Percentiles rank a stretch among this genome's conserved stretches.
Evolutionary conservation across 108 stramenopile species (phyloP).

Genomic region (Seminavis robusta): DNA sequence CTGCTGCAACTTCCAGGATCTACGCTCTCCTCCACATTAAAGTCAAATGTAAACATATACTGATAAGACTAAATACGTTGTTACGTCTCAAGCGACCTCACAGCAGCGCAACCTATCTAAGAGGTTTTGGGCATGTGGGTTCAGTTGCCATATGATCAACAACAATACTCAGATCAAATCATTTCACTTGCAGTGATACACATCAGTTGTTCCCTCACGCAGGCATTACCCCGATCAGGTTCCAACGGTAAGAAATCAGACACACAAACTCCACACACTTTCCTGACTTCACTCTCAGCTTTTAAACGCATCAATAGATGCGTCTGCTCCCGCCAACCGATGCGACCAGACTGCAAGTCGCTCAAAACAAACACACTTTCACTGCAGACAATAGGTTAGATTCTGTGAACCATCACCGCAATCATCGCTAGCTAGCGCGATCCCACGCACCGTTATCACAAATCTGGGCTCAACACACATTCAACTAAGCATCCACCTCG

Average conservation of each 20-base stretch:
- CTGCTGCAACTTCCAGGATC: too few relatives aligned
- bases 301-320: too few relatives aligned
- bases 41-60: too few relatives aligned
- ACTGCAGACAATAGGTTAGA: not conserved
- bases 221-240: conserved; percentile 74
- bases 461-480: not conserved
- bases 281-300: too few relatives aligned
- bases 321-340: conserved; percentile 5
- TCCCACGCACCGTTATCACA: not conserved
- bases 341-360: conserved; percentile 1
- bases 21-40: too few relatives aligned
- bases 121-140: too few relatives aligned
- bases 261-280: conserved; percentile 12
- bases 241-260: conserved; percentile 63
- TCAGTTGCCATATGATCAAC: too few relatives aligned
- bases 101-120: too few relatives aligned
- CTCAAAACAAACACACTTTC: not conserved
- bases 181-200: too few relatives aligned
- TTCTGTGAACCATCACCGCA: not conserved
- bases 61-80: too few relatives aligned
- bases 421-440: not conserved
- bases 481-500: conserved; percentile 1
- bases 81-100: too few relatives aligned
- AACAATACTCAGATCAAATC: too few relatives aligned
- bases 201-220: conserved; percentile 55